Evolutionary conservation across 176 grass and related monocot species (phyloP), one percentile per base, ranked within the genome.

Genomic region (Cocos nucifera): DNA sequence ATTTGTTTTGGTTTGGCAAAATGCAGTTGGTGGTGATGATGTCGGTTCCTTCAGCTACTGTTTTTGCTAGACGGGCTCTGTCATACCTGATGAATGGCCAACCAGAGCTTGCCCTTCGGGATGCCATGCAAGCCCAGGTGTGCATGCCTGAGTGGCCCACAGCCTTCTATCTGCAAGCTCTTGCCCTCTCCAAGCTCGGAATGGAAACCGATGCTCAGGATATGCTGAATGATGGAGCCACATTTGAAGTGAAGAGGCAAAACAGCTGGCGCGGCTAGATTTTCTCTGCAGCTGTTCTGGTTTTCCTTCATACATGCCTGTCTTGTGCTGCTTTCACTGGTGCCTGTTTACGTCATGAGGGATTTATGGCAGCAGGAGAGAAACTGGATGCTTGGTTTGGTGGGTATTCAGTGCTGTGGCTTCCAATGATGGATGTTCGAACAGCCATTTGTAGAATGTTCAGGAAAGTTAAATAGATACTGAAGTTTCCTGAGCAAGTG

Each of bases 111-210:
- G 93, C 93, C 27, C 79, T 98, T 24, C 81, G 88, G 18, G 88
- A 98, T n/a, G 93, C 93, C 17, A 98, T 98, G 93, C 93, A 92
- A 63, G 88, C 93, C 8, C 93, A 98, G 76, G 93, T 91, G n/a
- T 98, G 84, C 88, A 89, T 98, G 93, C 75, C 88, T 0, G 93
- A 98, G 69, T 98, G 93, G 93, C 88, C 93, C 20, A 92, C 93
- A 0, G 79, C 93, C 1, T 98, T 98, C 83, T 98, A 98, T 63
- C 74, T 98, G 51, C 93, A 98, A 80, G 88, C 93, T 18, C 87
- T 98, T 62, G 93, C 88, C 32, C 81, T 98, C 24, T 98, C 82
- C 21, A 98, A 92, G 78, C 87, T 98, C 0, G 88, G 93, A 35
- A 98, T 98, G 93, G 93, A 98, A 82, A 98, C 84, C 4, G 93